Evolutionary conservation across 1,284 basidiomycete genomes (phyloP).

Genomic region (Boletus subluridellus): DNA sequence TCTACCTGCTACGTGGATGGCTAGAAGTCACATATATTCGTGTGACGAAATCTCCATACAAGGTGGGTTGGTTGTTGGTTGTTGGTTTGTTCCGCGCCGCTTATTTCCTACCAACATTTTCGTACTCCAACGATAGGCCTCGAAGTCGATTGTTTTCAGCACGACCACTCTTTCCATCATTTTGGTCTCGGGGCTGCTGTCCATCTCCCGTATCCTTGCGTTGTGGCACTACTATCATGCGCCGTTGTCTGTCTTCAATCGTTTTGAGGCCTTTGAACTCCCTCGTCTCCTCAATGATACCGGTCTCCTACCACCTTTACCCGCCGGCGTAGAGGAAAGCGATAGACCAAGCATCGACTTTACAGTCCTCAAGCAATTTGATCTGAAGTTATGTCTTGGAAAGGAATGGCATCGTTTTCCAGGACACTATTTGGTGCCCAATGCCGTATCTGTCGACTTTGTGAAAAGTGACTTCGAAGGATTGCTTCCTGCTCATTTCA

Average conservation of each 20-base stretch:
- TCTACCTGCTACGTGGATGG: conserved; percentile 85
- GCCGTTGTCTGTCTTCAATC: conserved; percentile 71
- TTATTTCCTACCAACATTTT: conserved; percentile 6
- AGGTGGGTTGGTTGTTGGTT: conserved; percentile 45
- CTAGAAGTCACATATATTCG: conserved; percentile 73
- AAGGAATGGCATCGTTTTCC: conserved; percentile 98
- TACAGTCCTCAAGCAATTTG: conserved; percentile 64
- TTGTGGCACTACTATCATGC: conserved; percentile 89
- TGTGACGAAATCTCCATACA: conserved; percentile 78
- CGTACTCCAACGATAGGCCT: conserved; percentile 54
- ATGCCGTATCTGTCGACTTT: conserved; percentile 79
- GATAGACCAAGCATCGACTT: conserved; percentile 67
- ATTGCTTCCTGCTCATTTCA: conserved; percentile 83
- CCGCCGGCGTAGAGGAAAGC: conserved; percentile 41
- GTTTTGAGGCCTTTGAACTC: conserved; percentile 77
- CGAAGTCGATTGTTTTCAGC: conserved; percentile 72
- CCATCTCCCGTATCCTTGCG: conserved; percentile 76
- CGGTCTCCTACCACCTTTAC: conserved; percentile 54
- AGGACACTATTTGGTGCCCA: conserved; percentile 84
- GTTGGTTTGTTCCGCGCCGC: conserved; percentile 1
- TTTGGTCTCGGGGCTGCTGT: conserved; percentile 62
- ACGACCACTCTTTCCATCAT: conserved; percentile 72
- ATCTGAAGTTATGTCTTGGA: conserved; percentile 81
- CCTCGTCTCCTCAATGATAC: conserved; percentile 77
- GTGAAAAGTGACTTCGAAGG: conserved; percentile 89